Conservation (phyloP, 225 moss, liverwort and hornwort species). For the Takakia lepidozioides region DNA sequence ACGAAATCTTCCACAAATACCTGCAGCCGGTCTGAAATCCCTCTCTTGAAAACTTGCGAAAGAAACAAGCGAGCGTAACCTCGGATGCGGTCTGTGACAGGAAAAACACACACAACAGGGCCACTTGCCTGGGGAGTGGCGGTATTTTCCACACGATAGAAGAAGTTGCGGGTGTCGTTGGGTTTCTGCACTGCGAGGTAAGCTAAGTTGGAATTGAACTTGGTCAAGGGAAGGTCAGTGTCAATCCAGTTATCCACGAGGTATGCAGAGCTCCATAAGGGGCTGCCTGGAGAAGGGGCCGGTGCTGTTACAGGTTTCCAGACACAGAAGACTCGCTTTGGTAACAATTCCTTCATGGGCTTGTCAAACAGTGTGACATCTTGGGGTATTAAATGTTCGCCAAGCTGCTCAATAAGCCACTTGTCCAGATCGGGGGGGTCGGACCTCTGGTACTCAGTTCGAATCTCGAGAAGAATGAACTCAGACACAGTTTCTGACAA, state of each 20-base stretch:
- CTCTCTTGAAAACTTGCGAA: conserved; percentile 27
- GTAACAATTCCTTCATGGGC: conserved; percentile 21
- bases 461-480: conserved; percentile 34
- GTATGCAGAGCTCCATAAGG: conserved; percentile 31
- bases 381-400: conserved; percentile 30
- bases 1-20: conserved; percentile 38
- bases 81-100: conserved; percentile 40
- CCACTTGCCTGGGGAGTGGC: conserved; percentile 37
- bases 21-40: conserved; percentile 23
- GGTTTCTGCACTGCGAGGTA: conserved; percentile 23
- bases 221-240: conserved; percentile 39
- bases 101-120: conserved; percentile 29
- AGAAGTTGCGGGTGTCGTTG: conserved; percentile 16
- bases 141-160: conserved; percentile 53
- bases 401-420: conserved; percentile 32
- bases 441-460: conserved; percentile 26
- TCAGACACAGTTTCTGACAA: conserved; percentile 31
- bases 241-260: conserved; percentile 47
- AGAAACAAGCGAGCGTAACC: conserved; percentile 38
- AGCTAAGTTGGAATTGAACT: conserved; percentile 34
- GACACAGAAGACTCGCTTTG: conserved; percentile 25
- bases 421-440: conserved; percentile 50
- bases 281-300: conserved; percentile 35
- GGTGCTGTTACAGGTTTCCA: conserved; percentile 31
- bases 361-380: conserved; percentile 27